Conservation (phyloP, 2,329 filamentous ascomycete species). For the Botrytis cinerea region DNA sequence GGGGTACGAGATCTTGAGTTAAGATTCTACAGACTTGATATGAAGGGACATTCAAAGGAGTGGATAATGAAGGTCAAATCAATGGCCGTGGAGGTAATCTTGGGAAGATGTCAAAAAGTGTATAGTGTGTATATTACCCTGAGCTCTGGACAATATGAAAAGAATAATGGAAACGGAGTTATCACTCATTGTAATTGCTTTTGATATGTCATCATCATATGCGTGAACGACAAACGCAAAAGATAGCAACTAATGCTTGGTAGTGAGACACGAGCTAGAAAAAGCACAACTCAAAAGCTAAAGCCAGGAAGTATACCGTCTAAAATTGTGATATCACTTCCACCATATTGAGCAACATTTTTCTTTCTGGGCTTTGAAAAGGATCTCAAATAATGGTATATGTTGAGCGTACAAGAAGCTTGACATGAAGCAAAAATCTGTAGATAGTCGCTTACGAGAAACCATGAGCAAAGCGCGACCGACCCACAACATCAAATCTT, state of each 20-base stretch:
- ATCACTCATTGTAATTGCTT: background rate
- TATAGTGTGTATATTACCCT: constrained; percentile 8
- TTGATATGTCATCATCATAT: background rate
- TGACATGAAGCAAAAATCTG: background rate
- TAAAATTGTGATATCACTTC: accelerated
- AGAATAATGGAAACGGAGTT: background rate
- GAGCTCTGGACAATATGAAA: background rate
- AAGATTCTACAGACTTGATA: constrained; percentile 1
- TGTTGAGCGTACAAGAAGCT: no score
- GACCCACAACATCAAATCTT: background rate
- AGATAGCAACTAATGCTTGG: no score
- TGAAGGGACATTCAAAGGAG: background rate
- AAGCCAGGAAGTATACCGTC: background rate
- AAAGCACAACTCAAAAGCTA: background rate
- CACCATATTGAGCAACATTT: accelerated
- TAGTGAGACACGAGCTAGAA: background rate
- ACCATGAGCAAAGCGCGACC: background rate
- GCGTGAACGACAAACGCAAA: background rate
- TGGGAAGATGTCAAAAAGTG: background rate
- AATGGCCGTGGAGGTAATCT: constrained; percentile 2
- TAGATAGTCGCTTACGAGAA: background rate
- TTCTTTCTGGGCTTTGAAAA: background rate
- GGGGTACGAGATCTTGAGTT: background rate
- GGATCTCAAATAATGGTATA: background rate
- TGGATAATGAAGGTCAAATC: background rate